Base-by-base conservation (phyloP, 2,329 filamentous ascomycete genomes). In the Grosmannia huntii region DNA sequence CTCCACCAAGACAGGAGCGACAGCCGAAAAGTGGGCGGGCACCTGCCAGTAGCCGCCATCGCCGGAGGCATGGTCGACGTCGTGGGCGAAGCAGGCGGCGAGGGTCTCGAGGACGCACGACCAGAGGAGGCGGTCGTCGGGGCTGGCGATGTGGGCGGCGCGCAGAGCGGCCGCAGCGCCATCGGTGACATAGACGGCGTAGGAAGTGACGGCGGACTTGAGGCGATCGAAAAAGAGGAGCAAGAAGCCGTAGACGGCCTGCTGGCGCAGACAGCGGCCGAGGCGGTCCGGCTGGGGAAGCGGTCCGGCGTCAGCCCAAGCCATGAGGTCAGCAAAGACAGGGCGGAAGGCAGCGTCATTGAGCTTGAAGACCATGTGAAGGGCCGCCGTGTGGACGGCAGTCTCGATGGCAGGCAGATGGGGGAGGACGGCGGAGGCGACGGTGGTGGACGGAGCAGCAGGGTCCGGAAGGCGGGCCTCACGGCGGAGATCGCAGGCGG, bases 361-460 rank as follows among this genome's bases (percentile, higher is more conserved):
- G 61, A 99, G 81, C 76, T 97, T 97, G 76, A 95, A 90, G 57
- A 96, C 87, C 84, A 96, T 94, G 71, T 90, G 88, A 60, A 99
- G 81, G 0, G 85, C 82, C 14, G 87, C 83, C 11, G 86, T 81
- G 67, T 89, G 86, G 63, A 89, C 67, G 12, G 76, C 75, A 2
- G 75, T 73, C 68, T 95, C 89, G 14, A 90, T 75, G 49, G 77
- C 75, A 23, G 76, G 71, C 6, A 88, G 69, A 51, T 79, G 73
- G 3, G 49, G 19, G 7, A 21, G 9, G 19, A 52, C 9, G 1
- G 31, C 9, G 23, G 56, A 1, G 16, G 78, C 71, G 19, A 76
- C 67, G 41, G 62, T 49, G 75, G 69, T 46, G 27, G 53, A 27
- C n/a, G 19, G 10, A 9, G 33, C 36, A 16, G 36, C 12, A 16